These are phyloP conservation scores for Nemania serpens DNA, from an alignment of 2,329 filamentous ascomycete genomes.

Conservation along the genomic window DNA sequence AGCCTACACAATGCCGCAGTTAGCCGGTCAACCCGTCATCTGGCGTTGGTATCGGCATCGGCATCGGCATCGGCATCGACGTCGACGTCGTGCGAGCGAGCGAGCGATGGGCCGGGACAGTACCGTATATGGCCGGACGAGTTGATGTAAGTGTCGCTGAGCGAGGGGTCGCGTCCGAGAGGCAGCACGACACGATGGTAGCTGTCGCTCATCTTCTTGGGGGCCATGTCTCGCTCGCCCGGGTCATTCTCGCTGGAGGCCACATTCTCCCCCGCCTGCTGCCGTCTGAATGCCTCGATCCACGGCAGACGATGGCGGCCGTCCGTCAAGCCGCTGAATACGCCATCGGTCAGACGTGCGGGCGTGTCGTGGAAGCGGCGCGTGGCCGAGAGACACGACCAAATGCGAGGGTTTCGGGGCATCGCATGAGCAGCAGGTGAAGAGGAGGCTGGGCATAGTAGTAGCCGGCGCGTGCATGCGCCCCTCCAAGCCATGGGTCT, in stretches of 20 bases:
- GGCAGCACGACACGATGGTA: slow-evolving; percentile 72
- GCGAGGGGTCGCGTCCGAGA: slow-evolving; percentile 74
- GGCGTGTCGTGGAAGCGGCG: slow-evolving; percentile 35
- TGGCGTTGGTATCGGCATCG: too few relatives aligned
- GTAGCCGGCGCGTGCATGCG: slow-evolving; percentile 24
- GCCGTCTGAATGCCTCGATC: slow-evolving; percentile 68
- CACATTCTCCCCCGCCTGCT: slow-evolving; percentile 49
- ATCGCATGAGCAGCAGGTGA: background rate
- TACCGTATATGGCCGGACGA: slow-evolving; percentile 73
- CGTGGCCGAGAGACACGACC: background rate
- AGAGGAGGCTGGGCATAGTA: too few relatives aligned
- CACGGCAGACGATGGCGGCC: slow-evolving; percentile 58
- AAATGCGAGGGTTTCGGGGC: background rate
- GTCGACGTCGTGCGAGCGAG: too few relatives aligned
- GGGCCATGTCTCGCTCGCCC: slow-evolving; percentile 60
- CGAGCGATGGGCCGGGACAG: slow-evolving; percentile 40
- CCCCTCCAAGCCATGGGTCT: slow-evolving; percentile 29
- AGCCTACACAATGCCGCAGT: slow-evolving; percentile 49
- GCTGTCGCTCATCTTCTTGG: slow-evolving; percentile 73
- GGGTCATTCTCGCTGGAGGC: slow-evolving; percentile 32
- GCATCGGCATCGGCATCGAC: too few relatives aligned
- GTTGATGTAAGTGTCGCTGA: slow-evolving; percentile 79
- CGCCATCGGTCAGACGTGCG: slow-evolving; percentile 42
- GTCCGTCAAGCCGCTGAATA: slow-evolving; percentile 46
- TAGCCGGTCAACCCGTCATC: background rate